Conservation (phyloP, 371 early-diverging fungal genomes). For the Mucor racemosus region DNA sequence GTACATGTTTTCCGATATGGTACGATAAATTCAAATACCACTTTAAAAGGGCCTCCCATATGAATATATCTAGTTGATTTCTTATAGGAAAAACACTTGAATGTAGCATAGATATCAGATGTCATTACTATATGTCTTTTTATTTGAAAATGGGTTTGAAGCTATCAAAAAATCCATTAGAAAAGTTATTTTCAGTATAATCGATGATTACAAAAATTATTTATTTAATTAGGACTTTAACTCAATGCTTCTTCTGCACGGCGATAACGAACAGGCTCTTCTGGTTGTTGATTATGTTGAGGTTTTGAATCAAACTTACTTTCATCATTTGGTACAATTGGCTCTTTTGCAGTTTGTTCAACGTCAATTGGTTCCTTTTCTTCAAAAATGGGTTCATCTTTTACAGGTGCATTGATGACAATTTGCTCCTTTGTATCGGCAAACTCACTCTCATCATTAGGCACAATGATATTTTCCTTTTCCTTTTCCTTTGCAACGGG, state of each 20-base stretch:
- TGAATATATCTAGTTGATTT: too few species aligned
- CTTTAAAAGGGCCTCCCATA: too few species aligned
- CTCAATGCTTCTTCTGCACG: not conserved
- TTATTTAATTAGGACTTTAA: not conserved
- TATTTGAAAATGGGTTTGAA: too few species aligned
- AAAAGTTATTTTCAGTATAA: too few species aligned
- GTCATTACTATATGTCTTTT: too few species aligned
- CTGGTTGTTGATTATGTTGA: not conserved
- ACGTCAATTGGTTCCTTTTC: not conserved
- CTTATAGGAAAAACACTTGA: too few species aligned
- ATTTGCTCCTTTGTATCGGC: not conserved
- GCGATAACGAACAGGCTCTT: not conserved
- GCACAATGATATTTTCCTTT: not conserved
- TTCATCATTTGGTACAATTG: not conserved
- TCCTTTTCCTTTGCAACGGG: not conserved
- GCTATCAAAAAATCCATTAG: too few species aligned
- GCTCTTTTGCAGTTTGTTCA: conserved; percentile 2
- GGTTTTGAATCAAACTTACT: not conserved
- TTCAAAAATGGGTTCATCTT: not conserved
- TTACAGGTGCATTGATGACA: not conserved
- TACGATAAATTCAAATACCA: too few species aligned
- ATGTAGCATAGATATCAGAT: too few species aligned
- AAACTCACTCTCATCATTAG: not conserved
- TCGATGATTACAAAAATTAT: not conserved
- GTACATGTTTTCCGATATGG: too few species aligned